Evolutionary conservation across 2,329 filamentous ascomycete genomes (phyloP).

Genomic region (Hortaea sp.): DNA sequence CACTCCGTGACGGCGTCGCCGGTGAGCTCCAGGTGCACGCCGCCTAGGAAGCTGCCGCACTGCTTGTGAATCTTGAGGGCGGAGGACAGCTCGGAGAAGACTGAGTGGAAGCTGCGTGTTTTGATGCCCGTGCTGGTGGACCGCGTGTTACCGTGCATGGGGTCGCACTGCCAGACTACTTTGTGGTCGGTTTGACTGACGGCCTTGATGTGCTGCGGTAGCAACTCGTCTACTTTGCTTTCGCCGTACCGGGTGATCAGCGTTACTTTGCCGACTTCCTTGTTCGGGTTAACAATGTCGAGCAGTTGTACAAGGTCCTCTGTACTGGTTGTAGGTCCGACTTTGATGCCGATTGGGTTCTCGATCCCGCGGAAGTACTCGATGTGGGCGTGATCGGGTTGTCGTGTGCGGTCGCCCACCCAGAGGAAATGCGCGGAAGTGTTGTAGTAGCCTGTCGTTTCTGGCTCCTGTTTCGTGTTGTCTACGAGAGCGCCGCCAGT

Average conservation of each 20-base stretch:
- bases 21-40: slow-evolving; percentile 89
- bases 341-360: slow-evolving; percentile 94
- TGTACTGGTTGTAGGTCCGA: slow-evolving; percentile 73
- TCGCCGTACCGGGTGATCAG: slow-evolving; percentile 93
- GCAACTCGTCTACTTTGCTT: slow-evolving; percentile 59
- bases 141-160: slow-evolving; percentile 81
- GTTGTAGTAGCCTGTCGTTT: slow-evolving; percentile 67
- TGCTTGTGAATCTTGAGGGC: slow-evolving; percentile 77
- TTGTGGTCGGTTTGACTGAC: slow-evolving; percentile 67
- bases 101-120: slow-evolving; percentile 82
- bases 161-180: slow-evolving; percentile 97
- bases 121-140: slow-evolving; percentile 70
- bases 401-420: slow-evolving; percentile 93
- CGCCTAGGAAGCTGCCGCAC: slow-evolving; percentile 76
- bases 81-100: slow-evolving; percentile 75
- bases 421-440: slow-evolving; percentile 95
- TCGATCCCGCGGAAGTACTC: slow-evolving; percentile 95
- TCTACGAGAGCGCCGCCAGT: slow-evolving; percentile 13
- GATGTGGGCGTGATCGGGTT: slow-evolving; percentile 86
- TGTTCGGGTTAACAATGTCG: slow-evolving; percentile 70
- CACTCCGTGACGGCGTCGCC: slow-evolving; percentile 96
- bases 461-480: slow-evolving; percentile 4
- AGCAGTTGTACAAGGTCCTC: slow-evolving; percentile 70
- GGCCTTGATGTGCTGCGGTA: slow-evolving; percentile 78
- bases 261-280: slow-evolving; percentile 85